These are phyloP conservation scores for Neurospora sp. DNA, from an alignment of 495 filamentous ascomycete genomes.

Conservation along the genomic window DNA sequence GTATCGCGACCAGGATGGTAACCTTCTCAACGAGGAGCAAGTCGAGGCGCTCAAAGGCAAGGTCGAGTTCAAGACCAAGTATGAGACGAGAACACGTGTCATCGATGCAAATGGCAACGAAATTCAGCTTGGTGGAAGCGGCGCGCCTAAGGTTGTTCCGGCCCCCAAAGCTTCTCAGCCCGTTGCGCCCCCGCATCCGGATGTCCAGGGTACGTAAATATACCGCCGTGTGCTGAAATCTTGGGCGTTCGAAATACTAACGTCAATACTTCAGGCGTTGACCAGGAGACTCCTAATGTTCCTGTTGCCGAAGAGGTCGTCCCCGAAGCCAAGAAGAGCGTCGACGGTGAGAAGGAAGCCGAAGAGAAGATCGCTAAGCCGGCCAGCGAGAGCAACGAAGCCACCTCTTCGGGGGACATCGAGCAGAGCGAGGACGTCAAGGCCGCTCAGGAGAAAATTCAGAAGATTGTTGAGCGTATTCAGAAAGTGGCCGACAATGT, in stretches of 20 bases:
- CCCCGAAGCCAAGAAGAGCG: slow-evolving; percentile 44
- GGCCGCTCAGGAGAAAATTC: background rate
- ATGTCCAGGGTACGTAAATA: slow-evolving; percentile 52
- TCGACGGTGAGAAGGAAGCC: slow-evolving; percentile 53
- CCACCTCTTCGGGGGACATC: slow-evolving; percentile 22
- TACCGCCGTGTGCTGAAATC: slow-evolving; percentile 28
- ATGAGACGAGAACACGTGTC: slow-evolving; percentile 80
- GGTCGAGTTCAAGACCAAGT: slow-evolving; percentile 87
- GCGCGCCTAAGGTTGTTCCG: slow-evolving; percentile 9
- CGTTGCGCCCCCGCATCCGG: slow-evolving; percentile 73
- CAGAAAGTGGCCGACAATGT: background rate
- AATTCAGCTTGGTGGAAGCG: slow-evolving; percentile 35
- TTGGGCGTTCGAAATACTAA: slow-evolving; percentile 43
- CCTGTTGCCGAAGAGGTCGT: slow-evolving; percentile 32
- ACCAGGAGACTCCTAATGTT: slow-evolving; percentile 18
- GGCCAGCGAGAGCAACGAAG: slow-evolving; percentile 67
- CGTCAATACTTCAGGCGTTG: slow-evolving; percentile 9
- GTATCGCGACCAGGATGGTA: slow-evolving; percentile 90
- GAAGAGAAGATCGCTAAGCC: slow-evolving; percentile 54
- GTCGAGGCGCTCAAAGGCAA: slow-evolving; percentile 80
- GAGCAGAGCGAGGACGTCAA: background rate
- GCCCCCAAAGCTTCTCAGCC: slow-evolving; percentile 10
- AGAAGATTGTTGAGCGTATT: background rate
- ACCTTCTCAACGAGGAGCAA: slow-evolving; percentile 71
- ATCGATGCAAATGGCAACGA: slow-evolving; percentile 71